Evolutionary conservation across 495 filamentous ascomycete species (phyloP).

Genomic region (Tuber microsphaerosporum): DNA sequence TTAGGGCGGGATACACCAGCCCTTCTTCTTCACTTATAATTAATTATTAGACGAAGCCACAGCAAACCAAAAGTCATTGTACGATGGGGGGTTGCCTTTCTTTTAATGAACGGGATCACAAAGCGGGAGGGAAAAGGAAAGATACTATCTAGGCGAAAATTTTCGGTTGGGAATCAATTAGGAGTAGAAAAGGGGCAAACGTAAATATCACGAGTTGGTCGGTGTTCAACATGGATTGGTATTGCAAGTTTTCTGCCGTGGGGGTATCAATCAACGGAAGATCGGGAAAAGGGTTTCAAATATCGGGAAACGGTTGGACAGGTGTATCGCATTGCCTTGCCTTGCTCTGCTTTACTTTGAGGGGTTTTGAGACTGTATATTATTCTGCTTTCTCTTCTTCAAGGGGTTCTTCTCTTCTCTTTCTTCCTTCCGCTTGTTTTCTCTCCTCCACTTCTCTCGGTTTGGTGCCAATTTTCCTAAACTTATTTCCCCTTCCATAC

Average conservation of each 20-base stretch:
- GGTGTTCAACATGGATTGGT: conserved; percentile 28
- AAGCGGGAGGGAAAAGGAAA: neutral
- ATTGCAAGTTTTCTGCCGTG: conserved; percentile 19
- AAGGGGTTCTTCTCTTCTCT: conserved; percentile 14
- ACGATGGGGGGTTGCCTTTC: neutral
- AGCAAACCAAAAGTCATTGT: conserved; percentile 2
- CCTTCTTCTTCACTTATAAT: neutral
- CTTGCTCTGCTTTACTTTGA: neutral
- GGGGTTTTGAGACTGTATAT: conserved; percentile 28
- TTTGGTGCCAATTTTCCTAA: conserved; percentile 5
- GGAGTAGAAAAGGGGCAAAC: conserved; percentile 18
- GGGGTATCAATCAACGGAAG: neutral
- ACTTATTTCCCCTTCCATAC: conserved; percentile 10
- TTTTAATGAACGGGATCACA: neutral
- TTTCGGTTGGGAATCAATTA: conserved; percentile 12
- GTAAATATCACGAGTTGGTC: conserved; percentile 35
- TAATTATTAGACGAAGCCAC: conserved; percentile 10
- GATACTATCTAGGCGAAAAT: conserved; percentile 11
- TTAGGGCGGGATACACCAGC: neutral
- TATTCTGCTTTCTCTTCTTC: conserved; percentile 22
- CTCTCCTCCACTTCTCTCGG: neutral
- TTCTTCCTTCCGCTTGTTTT: conserved; percentile 5
- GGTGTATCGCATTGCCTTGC: neutral
- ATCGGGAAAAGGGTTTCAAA: conserved; percentile 16
- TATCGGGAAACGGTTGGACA: neutral